Evolutionary conservation across 164 flowering plant species (phyloP).

Genomic region (Tetrastigma voinierianum): DNA sequence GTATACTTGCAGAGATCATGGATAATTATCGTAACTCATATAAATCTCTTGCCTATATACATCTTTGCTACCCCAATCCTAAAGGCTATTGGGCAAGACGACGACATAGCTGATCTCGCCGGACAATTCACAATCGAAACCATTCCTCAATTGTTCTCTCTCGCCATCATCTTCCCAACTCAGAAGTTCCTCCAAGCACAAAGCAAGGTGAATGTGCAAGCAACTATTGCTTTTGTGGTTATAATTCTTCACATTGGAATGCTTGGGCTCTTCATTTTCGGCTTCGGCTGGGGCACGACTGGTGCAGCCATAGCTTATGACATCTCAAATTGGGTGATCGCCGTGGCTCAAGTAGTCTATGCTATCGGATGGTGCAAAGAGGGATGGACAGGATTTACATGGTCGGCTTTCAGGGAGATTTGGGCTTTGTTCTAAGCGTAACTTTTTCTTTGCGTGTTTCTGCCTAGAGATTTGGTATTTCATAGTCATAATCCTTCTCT

Average conservation of each 20-base stretch:
- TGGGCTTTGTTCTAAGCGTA: too few relatives aligned
- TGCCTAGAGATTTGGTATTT: slow-evolving; percentile 88
- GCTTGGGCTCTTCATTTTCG: slow-evolving; percentile 38
- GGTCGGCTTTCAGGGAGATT: too few relatives aligned
- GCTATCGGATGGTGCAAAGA: too few relatives aligned
- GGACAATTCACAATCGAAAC: slow-evolving; percentile 34
- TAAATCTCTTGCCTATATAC: slow-evolving; percentile 49
- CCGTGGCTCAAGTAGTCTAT: too few relatives aligned
- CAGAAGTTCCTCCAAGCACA: too few relatives aligned
- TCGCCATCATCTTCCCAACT: too few relatives aligned
- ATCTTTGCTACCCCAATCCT: slow-evolving; percentile 52
- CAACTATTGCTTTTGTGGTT: slow-evolving; percentile 33
- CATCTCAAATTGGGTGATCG: slow-evolving; percentile 39
- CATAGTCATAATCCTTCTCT: slow-evolving; percentile 65
- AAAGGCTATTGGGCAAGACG: slow-evolving; percentile 40
- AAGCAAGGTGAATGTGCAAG: too few relatives aligned
- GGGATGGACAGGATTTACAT: too few relatives aligned
- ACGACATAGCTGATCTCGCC: slow-evolving; percentile 45
- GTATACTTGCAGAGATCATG: slow-evolving; percentile 63
- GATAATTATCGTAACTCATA: slow-evolving; percentile 34
- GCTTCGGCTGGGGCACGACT: slow-evolving; percentile 33
- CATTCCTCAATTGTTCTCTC: slow-evolving; percentile 57
- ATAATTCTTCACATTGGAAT: slow-evolving; percentile 24
- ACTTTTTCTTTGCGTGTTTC: slow-evolving; percentile 73
- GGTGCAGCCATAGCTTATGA: slow-evolving; percentile 59